These are phyloP conservation scores for Exserohilum rostratum DNA, from an alignment of 2,329 filamentous ascomycete species.

Conservation along the genomic window DNA sequence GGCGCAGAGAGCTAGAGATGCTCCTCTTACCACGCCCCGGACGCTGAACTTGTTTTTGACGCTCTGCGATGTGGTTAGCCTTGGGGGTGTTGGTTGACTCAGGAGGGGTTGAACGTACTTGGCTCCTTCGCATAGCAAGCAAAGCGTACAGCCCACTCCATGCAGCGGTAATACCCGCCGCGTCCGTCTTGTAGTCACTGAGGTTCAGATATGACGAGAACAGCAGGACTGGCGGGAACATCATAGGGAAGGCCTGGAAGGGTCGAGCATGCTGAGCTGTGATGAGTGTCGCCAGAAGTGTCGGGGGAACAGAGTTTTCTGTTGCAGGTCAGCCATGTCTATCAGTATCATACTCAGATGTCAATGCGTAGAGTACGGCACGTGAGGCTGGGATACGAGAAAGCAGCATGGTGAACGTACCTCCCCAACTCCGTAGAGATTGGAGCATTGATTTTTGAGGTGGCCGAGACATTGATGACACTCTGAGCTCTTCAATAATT, in stretches of 20 bases:
- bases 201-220: conserved; percentile 71
- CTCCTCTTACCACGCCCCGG: conserved; percentile 59
- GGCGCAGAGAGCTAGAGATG: conserved; percentile 58
- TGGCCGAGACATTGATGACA: conserved; percentile 47
- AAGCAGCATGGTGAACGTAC: conserved; percentile 46
- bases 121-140: conserved; percentile 64
- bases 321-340: conserved; percentile 12
- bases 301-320: conserved; percentile 70
- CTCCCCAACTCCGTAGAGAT: conserved; percentile 59
- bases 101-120: conserved; percentile 34
- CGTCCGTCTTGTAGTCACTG: conserved; percentile 66
- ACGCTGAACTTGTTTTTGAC: conserved; percentile 57
- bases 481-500: not conserved
- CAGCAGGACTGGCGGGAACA: conserved; percentile 69
- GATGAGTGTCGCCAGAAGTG: conserved; percentile 68
- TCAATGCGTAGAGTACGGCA: conserved; percentile 4
- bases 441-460: conserved; percentile 50
- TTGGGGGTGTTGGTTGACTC: not conserved
- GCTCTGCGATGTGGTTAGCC: conserved; percentile 29
- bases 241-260: conserved; percentile 68
- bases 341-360: not conserved
- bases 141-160: conserved; percentile 71
- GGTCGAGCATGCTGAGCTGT: conserved; percentile 71
- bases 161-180: conserved; percentile 67
- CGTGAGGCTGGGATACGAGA: conserved; percentile 3